A percentile compares a stretch with the other conserved stretches of the same genome.
phyloP scores from a whole-genome alignment of 371 early-diverging fungal genomes.

The Mortierella polycephala region DNA sequence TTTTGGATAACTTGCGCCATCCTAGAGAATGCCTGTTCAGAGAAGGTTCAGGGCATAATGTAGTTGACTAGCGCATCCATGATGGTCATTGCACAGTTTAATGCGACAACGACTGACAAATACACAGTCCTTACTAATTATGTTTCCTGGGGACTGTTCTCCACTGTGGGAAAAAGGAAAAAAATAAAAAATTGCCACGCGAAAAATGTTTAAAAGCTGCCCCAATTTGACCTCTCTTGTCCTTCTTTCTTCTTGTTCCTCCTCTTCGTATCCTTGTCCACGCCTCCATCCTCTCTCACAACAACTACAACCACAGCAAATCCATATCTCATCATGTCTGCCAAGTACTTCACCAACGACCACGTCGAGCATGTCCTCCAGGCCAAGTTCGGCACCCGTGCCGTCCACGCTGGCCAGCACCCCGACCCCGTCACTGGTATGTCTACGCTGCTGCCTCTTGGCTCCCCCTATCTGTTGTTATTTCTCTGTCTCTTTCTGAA shows the following conservation, averaged over 20 bases:
- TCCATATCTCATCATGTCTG: slow-evolving; percentile 21
- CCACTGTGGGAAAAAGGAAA: background rate
- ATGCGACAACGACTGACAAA: background rate
- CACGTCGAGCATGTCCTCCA: slow-evolving; percentile 46
- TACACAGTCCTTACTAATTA: background rate
- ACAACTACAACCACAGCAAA: background rate
- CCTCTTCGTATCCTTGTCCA: background rate
- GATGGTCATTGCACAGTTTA: background rate
- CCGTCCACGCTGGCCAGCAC: slow-evolving; percentile 92
- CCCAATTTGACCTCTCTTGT: background rate
- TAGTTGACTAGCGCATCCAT: too few relatives aligned
- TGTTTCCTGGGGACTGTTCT: too few relatives aligned
- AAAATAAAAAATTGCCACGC: background rate
- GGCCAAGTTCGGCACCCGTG: slow-evolving; percentile 83
- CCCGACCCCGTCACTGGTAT: slow-evolving; percentile 87
- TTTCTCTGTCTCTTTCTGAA: background rate
- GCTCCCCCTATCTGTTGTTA: background rate
- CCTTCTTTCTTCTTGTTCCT: slow-evolving; percentile 2
- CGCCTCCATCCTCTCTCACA: background rate
- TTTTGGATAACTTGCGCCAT: too few relatives aligned
- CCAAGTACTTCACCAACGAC: slow-evolving; percentile 48
- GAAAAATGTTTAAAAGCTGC: too few relatives aligned
- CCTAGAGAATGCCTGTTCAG: too few relatives aligned
- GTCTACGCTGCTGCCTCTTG: background rate
- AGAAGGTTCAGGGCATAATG: too few relatives aligned